These are phyloP conservation scores for Globisporangium echinulatum DNA, from an alignment of 352 stramenopile genomes.

Conservation along the genomic window DNA sequence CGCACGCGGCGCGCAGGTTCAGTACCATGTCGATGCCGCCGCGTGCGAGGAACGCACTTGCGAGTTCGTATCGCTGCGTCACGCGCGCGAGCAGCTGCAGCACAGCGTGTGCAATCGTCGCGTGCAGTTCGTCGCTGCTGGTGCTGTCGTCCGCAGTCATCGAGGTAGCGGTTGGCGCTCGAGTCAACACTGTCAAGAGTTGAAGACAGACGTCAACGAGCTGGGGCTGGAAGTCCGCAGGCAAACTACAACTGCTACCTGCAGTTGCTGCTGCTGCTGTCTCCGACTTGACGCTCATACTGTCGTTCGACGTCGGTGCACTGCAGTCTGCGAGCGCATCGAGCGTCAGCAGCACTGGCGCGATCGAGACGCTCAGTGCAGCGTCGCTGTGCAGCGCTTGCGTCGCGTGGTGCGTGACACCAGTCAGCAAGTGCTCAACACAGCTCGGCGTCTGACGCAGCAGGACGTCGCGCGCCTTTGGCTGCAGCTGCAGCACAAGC, in stretches of 20 bases:
- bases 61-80: constrained; percentile 70
- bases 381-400: not conserved
- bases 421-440: constrained; percentile 40
- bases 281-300: constrained; percentile 11
- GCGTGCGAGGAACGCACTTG: constrained; percentile 43
- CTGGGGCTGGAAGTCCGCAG: constrained; percentile 24
- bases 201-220: constrained; percentile 34
- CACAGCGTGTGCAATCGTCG: constrained; percentile 49
- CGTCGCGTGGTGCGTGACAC: constrained; percentile 17
- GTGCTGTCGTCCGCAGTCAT: not conserved
- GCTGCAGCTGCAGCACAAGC: constrained; percentile 59
- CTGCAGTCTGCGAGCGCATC: constrained; percentile 36
- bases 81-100: constrained; percentile 67
- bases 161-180: not conserved
- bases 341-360: constrained; percentile 57
- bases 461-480: constrained; percentile 27
- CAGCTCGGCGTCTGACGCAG: constrained; percentile 37
- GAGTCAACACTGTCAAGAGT: constrained; percentile 11
- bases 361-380: constrained; percentile 28
- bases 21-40: constrained; percentile 59
- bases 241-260: not conserved
- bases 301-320: not conserved
- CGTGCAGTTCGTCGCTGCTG: constrained; percentile 12
- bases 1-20: constrained; percentile 27
- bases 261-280: not conserved